Evolutionary conservation across 371 early-diverging fungal genomes (phyloP), one percentile per base, ranked within the genome.

Genomic region (Mucor sp.): DNA sequence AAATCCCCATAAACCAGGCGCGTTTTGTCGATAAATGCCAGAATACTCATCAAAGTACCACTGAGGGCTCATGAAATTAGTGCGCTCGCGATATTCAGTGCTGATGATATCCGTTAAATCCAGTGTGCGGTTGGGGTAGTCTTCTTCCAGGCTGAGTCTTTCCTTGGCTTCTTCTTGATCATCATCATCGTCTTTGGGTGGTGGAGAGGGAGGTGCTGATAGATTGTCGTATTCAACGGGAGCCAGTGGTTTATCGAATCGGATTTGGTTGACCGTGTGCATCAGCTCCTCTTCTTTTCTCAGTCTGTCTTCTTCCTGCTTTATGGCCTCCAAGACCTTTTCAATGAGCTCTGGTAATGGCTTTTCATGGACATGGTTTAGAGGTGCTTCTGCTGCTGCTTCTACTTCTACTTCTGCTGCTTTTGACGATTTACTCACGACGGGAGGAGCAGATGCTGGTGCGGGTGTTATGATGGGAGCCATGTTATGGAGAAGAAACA

Each of bases 11-110:
- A 65, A 14, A 12, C 35, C 47, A 2, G 62, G 23, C 5, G 72
- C 68, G 11, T 67, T 69, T 28, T 75, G 77, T 12, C 75, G 69
- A 48, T 80, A 80, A 7, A 76, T 25, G 0, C 77, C 75, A 17
- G 75, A 71, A 35, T 58, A 80, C 43, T 80, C 80, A 50, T 80
- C 80, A 65, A 73, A 80, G 48, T 72, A 80, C 80, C 77, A 80
- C 66, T 75, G 77, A 15, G 19, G 47, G n/a, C 48, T 47, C 25
- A 23, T 35, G 14, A 14, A 57, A 32, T 48, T 41, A 1, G 14
- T 63, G 50, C 59, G 44, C n/a, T 66, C 69, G 5, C 69, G 60
- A 48, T 63, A 67, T 44, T 69, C 75, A 4, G 28, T 57, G 21
- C 32, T 63, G 7, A 56, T 4, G 25, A 56, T 56, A 6, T 69